Base-by-base conservation (phyloP, 495 filamentous ascomycete genomes). In the Hyaloscypha hepaticicola region DNA sequence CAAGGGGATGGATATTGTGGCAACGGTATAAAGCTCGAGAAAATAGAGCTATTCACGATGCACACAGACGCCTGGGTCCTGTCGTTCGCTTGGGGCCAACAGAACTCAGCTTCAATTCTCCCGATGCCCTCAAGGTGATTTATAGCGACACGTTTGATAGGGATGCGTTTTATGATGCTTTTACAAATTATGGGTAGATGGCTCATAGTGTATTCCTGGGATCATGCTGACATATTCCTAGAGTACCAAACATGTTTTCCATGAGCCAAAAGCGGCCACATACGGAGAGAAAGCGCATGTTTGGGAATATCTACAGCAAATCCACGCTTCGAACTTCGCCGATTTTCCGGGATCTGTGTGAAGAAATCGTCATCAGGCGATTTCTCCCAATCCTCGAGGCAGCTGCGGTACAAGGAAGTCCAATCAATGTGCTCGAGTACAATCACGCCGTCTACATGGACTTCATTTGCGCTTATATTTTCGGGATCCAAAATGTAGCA, bases 71-170 rank as follows among this genome's bases (percentile, higher is more conserved):
- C 33, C 76, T 79, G 24, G 87, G 87, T 3, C 78, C 80, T 0
- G 74, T 91, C 25, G 76, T 90, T 9, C 79, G 86, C 9, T 71
- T 90, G 14, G 84, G 79, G 0, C 86, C 87, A 2, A 78, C 77
- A 45, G 88, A 90, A 71, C 66, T 90, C 66, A 86, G 82, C 58
- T 78, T 92, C 29, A 83, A 85, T 69, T 85, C 78, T 64, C 73
- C 87, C 8, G 86, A 90, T 53, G 81, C 83, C 22, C 83, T 92
- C 66, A 84, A 85, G 58, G 80, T 82, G 14, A 80, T 93, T 9
- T 92, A 92, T 70, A 80, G 82, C 6, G 89, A 88, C 25, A 87
- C 86, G 0, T 91, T 89, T 65, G 88, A 89, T 67, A 93, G 92
- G 70, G 80, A 85, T 70, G 78, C 78, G 25, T 92, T 86, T 86